Evolutionary conservation across 345 rosid genomes (phyloP).

Genomic region (Corchorus capsularis): DNA sequence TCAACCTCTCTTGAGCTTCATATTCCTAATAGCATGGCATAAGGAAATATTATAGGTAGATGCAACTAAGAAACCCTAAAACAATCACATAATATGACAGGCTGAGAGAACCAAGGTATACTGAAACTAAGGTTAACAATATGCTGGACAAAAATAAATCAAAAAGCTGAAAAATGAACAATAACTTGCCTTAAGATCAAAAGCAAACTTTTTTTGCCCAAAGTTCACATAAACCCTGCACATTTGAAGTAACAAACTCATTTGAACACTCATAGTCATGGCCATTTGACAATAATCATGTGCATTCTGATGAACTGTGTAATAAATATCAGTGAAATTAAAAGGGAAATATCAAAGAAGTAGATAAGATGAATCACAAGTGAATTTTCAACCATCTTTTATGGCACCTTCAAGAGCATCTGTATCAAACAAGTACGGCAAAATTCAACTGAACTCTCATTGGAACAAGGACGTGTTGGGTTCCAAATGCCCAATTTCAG

Average conservation of each 20-base stretch:
- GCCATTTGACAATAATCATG: not conserved
- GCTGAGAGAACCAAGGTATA: not conserved
- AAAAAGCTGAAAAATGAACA: not conserved
- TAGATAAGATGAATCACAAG: conserved; percentile 2
- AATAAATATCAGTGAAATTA: not conserved
- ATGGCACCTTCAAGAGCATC: no score
- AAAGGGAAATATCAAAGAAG: not conserved
- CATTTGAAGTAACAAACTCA: conserved; percentile 22
- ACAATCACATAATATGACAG: not conserved
- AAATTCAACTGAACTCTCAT: not conserved
- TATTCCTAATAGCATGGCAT: conserved; percentile 49
- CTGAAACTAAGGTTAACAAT: not conserved
- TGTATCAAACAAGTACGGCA: not conserved
- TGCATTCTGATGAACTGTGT: not conserved
- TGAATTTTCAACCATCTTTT: conserved; percentile 8
- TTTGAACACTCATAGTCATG: conserved; percentile 5
- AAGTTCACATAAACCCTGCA: conserved; percentile 93
- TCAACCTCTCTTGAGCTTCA: conserved; percentile 78
- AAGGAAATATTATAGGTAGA: not conserved
- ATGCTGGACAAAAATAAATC: not conserved
- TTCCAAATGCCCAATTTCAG: not conserved
- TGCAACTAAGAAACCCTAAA: not conserved
- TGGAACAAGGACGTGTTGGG: not conserved
- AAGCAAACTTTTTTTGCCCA: conserved; percentile 72
- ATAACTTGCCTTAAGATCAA: conserved; percentile 74